Base-by-base conservation (phyloP, 1,284 basidiomycete genomes). In the Coniferiporia sulphurascens region DNA sequence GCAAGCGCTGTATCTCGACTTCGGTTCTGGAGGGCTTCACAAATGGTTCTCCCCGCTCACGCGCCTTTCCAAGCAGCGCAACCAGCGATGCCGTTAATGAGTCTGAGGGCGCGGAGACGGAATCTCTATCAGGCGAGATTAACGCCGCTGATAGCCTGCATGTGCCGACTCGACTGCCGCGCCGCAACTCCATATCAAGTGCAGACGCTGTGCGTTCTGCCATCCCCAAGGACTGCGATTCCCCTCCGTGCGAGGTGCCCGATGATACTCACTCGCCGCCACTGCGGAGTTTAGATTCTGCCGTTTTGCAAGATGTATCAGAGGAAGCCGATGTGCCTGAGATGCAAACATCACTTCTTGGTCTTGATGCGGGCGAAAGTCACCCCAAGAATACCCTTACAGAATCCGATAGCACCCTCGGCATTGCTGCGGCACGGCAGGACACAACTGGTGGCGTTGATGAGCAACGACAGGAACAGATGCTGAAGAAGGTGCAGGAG, bases 1-100 rank as follows among this genome's bases (percentile, higher is more conserved):
- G 59, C 52, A 62, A 62, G 38, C 60, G 60, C 17, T 62, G 52
- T 41, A 53, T 58, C 5, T 62, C 60, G 32, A 62, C 56, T 21
- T 62, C 60, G 4, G 54, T 45, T 21, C n/a, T 60, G 34, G 32
- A 55, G 13, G 36, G 34, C 53, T 45, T 32, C 36, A 38, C 17
- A 32, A 21, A 45, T 35, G 34, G 27, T 48, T 56, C 55, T 10
- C 12, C 43, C 1, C 36, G 32, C 34, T 19, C 43, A 3, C 35
- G n/a, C 21, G 45, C 17, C 51, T 32, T 58, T 45, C 38, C 43
- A 21, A 43, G 15, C 52, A 34, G 17, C 43, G 19, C 52, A 32
- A 45, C 58, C 49, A 59, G 46, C 38, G 52, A 35, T 46, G 15
- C 38, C 51, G 17, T 27, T 32, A 21, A 51, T 15, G 49, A 51